These are phyloP conservation scores for Pelargonium nanum DNA, from an alignment of 345 rosid genomes.

Conservation along the genomic window DNA sequence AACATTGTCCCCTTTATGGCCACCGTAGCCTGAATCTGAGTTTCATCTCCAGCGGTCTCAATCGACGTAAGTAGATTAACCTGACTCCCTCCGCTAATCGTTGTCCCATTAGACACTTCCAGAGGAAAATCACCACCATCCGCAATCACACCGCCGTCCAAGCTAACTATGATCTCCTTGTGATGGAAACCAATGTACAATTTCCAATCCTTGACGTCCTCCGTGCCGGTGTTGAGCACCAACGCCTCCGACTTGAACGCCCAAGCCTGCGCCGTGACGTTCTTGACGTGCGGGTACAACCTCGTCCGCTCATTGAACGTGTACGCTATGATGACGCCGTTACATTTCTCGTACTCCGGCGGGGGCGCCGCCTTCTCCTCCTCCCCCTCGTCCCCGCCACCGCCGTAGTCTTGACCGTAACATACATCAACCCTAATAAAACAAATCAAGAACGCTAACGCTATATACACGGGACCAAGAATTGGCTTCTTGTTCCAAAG, in stretches of 20 bases:
- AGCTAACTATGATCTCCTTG: slow-evolving; percentile 53
- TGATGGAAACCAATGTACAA: slow-evolving; percentile 66
- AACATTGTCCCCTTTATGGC: slow-evolving; percentile 64
- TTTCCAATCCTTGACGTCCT: slow-evolving; percentile 66
- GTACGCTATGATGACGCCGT: slow-evolving; percentile 63
- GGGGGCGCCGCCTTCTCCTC: slow-evolving; percentile 32
- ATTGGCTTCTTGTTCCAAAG: too few relatives aligned
- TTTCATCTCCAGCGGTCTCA: slow-evolving; percentile 71
- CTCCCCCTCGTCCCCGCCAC: slow-evolving; percentile 10
- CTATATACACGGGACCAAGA: slow-evolving; percentile 11
- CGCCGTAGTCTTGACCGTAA: slow-evolving; percentile 41
- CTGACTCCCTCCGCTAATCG: slow-evolving; percentile 42
- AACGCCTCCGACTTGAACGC: slow-evolving; percentile 54
- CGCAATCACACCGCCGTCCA: slow-evolving; percentile 32
- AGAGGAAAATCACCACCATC: slow-evolving; percentile 57
- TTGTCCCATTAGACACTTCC: slow-evolving; percentile 61
- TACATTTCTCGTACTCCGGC: slow-evolving; percentile 43
- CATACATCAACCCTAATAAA: slow-evolving; percentile 12
- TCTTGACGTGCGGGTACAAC: slow-evolving; percentile 56
- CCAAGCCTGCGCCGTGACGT: slow-evolving; percentile 81
- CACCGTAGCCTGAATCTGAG: slow-evolving; percentile 49
- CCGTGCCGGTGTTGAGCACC: slow-evolving; percentile 50
- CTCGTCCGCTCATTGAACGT: slow-evolving; percentile 43
- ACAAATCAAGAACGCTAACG: slow-evolving; percentile 9
- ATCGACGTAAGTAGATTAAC: slow-evolving; percentile 61